phyloP scores from a whole-genome alignment of 768 basidiomycete genomes.

The Saitozyma podzolica region DNA sequence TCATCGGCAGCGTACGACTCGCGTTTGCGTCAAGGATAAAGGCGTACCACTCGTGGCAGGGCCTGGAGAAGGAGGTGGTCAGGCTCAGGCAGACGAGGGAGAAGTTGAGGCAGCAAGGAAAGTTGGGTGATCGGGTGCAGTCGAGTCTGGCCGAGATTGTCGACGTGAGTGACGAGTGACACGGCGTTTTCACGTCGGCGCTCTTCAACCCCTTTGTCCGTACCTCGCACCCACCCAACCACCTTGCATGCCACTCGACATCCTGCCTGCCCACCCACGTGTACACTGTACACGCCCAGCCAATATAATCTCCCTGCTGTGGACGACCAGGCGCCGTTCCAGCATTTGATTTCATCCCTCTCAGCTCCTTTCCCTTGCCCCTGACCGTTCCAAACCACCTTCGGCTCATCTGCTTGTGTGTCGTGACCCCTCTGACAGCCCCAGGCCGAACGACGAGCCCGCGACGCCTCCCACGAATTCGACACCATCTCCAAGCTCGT shows the following conservation, averaged over 20 bases:
- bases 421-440: neutral
- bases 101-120: constrained; percentile 73
- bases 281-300: no score
- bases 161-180: constrained; percentile 60
- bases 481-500: constrained; percentile 83
- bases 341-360: no score
- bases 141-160: constrained; percentile 75
- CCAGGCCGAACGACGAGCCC: constrained; percentile 78
- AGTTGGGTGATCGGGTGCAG: constrained; percentile 60
- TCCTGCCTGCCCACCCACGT: no score
- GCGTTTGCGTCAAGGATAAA: constrained; percentile 87
- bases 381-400: neutral
- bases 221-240: no score
- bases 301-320: no score
- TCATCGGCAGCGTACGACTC: constrained; percentile 80
- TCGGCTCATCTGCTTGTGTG: neutral
- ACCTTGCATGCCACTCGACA: neutral
- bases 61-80: constrained; percentile 70
- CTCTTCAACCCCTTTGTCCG: neutral
- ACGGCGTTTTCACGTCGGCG: neutral
- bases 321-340: no score
- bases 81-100: constrained; percentile 77
- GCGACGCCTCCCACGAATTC: constrained; percentile 83
- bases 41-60: constrained; percentile 76
- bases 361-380: no score